Evolutionary conservation across 139 green algal species (phyloP).

Genomic region (Astrephomene gubernaculifera): DNA sequence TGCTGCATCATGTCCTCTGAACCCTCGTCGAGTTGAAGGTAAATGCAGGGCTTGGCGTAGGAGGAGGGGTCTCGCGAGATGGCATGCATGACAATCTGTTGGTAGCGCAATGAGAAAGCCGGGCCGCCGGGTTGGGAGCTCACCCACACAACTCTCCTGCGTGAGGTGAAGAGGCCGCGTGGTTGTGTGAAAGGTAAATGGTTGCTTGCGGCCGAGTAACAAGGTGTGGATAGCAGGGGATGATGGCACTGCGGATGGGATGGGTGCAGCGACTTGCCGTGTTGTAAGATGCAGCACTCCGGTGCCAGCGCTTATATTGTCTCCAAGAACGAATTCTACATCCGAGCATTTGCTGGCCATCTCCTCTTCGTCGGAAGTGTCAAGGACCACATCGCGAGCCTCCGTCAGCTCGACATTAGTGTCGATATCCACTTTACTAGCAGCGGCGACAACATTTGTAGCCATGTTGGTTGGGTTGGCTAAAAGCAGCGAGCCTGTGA

Average conservation of each 20-base stretch:
- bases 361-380: conserved; percentile 47
- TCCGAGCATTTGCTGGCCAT: conserved; percentile 26
- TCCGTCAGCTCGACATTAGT: conserved; percentile 28
- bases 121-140: not conserved
- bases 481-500: no score
- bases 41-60: conserved; percentile 53
- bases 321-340: conserved; percentile 50
- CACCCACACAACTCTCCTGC: conserved; percentile 56
- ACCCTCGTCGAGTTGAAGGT: conserved; percentile 65
- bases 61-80: conserved; percentile 47
- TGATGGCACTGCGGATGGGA: no score
- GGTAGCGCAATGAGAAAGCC: conserved; percentile 48
- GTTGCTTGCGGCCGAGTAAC: no score
- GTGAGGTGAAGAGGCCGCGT: not conserved
- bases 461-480: not conserved
- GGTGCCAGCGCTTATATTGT: conserved; percentile 32
- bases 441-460: not conserved
- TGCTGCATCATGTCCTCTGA: conserved; percentile 30
- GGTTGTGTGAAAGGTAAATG: not conserved
- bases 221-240: no score
- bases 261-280: conserved; percentile 29
- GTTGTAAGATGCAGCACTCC: conserved; percentile 55
- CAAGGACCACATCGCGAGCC: conserved; percentile 23
- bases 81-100: conserved; percentile 65
- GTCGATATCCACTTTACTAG: conserved; percentile 36